Percentiles rank a stretch among this genome's conserved stretches.
phyloP scores from a whole-genome alignment of 306 rosid species.

The Quercus variabilis region DNA sequence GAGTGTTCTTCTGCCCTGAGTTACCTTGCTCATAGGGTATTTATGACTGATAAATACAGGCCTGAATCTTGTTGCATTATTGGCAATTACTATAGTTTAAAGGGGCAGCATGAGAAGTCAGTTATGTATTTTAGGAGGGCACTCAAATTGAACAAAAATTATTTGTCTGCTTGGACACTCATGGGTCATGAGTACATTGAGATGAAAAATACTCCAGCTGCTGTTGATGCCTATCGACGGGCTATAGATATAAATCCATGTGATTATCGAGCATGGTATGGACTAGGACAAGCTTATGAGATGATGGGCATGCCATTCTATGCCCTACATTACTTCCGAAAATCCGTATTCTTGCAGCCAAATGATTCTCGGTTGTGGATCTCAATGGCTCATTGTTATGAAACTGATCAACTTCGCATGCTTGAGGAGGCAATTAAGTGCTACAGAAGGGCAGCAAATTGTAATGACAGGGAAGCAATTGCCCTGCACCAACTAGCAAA shows the following conservation, averaged over 20 bases:
- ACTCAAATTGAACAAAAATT: conserved; percentile 89
- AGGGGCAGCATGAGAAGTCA: conserved; percentile 94
- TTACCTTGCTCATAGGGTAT: conserved; percentile 95
- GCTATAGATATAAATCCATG: conserved; percentile 83
- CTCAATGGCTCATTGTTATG: conserved; percentile 94
- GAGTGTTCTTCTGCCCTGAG: conserved; percentile 84
- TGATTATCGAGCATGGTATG: conserved; percentile 99
- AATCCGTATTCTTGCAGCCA: conserved; percentile 89
- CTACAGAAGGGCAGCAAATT: conserved; percentile 79
- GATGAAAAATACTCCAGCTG: conserved; percentile 99
- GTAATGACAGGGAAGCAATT: conserved; percentile 91
- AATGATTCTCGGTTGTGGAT: conserved; percentile 95
- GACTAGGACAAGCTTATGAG: conserved; percentile 97
- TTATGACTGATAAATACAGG: conserved; percentile 90
- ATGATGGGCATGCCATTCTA: conserved; percentile 97
- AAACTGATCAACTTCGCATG: conserved; percentile 82
- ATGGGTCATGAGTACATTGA: conserved; percentile 99
- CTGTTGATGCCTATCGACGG: conserved; percentile 93
- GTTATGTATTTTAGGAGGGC: conserved; percentile 94
- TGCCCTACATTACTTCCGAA: conserved; percentile 91
- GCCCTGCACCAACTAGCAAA: conserved; percentile 86
- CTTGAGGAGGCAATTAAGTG: conserved; percentile 87
- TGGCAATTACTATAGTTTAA: conserved; percentile 95
- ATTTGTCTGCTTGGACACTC: conserved; percentile 95
- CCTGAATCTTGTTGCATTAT: conserved; percentile 98